Conservation (phyloP, 2,329 filamentous ascomycete species). For the Hirsutella rhossiliensis region DNA sequence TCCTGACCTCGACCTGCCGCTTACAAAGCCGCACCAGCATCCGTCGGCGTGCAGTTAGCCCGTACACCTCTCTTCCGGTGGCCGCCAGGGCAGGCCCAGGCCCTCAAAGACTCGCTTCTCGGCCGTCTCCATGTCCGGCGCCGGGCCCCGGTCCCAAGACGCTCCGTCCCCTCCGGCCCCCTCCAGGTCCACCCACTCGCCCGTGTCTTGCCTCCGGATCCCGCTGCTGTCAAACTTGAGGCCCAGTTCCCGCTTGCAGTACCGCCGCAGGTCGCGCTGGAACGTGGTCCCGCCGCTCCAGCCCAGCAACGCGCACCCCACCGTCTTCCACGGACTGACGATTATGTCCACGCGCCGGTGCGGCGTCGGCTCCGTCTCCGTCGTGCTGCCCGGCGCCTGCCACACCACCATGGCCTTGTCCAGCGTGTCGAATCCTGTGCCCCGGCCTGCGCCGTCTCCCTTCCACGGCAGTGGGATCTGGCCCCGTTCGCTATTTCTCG, state of each 20-base stretch:
- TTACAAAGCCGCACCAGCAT: no score
- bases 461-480: slow-evolving; percentile 49
- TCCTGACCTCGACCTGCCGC: no score
- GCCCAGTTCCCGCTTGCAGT: slow-evolving; percentile 57
- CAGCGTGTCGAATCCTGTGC: slow-evolving; percentile 68
- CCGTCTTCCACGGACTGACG: slow-evolving; percentile 75
- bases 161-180: slow-evolving; percentile 26
- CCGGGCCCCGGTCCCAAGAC: slow-evolving; percentile 20
- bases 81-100: slow-evolving; percentile 55
- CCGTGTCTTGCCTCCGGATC: slow-evolving; percentile 54
- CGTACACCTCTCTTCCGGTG: slow-evolving; percentile 57
- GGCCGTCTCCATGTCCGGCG: slow-evolving; percentile 56
- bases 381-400: slow-evolving; percentile 35
- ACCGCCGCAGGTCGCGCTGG: slow-evolving; percentile 70
- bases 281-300: slow-evolving; percentile 90
- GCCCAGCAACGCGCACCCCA: slow-evolving; percentile 76
- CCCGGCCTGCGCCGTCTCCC: slow-evolving; percentile 20
- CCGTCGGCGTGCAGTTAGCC: no score
- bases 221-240: slow-evolving; percentile 92
- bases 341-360: slow-evolving; percentile 91
- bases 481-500: slow-evolving; percentile 58
- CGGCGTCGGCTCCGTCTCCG: slow-evolving; percentile 14
- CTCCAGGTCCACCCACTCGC: slow-evolving; percentile 61
- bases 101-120: slow-evolving; percentile 73
- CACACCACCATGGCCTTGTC: slow-evolving; percentile 91